Evolutionary conservation across 495 filamentous ascomycete genomes (phyloP), one percentile per base, ranked within the genome.

Genomic region (Penicillium angulare): DNA sequence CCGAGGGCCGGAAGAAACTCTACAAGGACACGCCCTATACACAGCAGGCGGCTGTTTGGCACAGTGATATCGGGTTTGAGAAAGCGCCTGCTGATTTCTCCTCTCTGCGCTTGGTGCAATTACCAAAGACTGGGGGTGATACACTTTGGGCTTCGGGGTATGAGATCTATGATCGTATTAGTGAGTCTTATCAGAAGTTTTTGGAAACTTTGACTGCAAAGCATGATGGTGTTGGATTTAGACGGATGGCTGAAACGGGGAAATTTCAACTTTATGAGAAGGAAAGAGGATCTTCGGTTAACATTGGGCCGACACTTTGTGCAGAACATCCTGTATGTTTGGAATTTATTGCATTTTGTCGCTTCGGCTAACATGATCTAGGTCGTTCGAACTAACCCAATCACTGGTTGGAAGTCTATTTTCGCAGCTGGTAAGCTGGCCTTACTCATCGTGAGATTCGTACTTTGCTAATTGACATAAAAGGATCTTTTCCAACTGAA

Each of bases 381-480:
- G 52, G 54, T 90, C 1, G 71, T 91, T 18, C 84, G 89, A 10
- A 91, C 88, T n/a, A 89, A 92, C 63, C 88, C 89, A 6, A 84
- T 91, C 1, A 90, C 89, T 0, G 89, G 89, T 1, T 92, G 89
- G 86, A 88, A 87, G 68, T 72, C 64, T n/a, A 68, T 92, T n/a
- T 90, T 86, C 56, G 76, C 78, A 0, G 72, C 83, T 15, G 84
- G 61, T 64, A 43, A 32, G 43, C 35, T 15, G 5, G 9, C 7
- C 3, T 7, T 3, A 2, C 12, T 23, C 15, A 15, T 13, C 9
- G 12, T 33, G 9, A 5, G 9, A 0, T 8, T 5, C 17, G 13
- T 38, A 4, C 9, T 10, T 24, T 4, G 1, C 0, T 41, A 3
- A 15, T 21, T 24, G n/a, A n/a, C n/a, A n/a, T n/a, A n/a, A n/a